phyloP scores from a whole-genome alignment of 306 rosid genomes.

The Cucurbita moschata region DNA sequence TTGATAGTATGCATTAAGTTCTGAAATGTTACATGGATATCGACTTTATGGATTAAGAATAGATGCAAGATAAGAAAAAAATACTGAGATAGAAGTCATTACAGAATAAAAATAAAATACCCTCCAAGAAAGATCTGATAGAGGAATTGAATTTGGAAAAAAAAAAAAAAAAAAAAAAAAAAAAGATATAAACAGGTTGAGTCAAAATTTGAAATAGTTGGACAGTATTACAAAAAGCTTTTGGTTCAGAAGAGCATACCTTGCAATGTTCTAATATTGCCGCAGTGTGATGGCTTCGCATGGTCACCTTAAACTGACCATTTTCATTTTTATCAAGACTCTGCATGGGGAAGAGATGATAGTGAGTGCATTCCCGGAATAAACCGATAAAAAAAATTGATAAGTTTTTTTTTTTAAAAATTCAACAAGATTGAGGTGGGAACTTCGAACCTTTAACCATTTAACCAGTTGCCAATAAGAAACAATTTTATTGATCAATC shows the following conservation, averaged over 20 bases:
- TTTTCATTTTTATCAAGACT: constrained; percentile 52
- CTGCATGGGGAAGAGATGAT: constrained; percentile 20
- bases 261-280: constrained; percentile 75
- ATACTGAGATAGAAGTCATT: not conserved
- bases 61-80: not conserved
- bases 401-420: too few species aligned
- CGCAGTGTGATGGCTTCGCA: constrained; percentile 62
- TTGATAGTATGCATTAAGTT: not conserved
- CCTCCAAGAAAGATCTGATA: not conserved
- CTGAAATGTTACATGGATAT: not conserved
- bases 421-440: not conserved
- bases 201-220: not conserved
- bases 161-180: not conserved
- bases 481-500: not conserved
- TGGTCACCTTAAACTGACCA: constrained; percentile 58
- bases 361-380: not conserved
- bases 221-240: not conserved
- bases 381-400: not conserved
- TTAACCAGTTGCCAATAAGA: too few species aligned
- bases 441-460: too few species aligned
- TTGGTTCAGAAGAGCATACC: constrained; percentile 29
- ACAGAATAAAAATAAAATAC: not conserved
- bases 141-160: not conserved
- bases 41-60: not conserved
- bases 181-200: not conserved